phyloP scores from a whole-genome alignment of 495 filamentous ascomycete species.

The Penicillium longicatenatum region DNA sequence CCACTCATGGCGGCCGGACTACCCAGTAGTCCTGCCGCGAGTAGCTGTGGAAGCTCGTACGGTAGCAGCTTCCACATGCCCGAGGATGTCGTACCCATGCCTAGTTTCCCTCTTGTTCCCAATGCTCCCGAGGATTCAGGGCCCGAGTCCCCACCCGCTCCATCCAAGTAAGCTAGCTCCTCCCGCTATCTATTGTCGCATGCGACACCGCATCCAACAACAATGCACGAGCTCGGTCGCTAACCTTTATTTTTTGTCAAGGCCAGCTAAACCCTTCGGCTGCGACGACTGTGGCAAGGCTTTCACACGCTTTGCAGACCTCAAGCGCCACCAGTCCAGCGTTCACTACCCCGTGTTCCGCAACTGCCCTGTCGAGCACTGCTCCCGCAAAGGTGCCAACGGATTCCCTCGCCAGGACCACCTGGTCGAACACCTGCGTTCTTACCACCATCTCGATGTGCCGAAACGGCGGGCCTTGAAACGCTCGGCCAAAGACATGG shows the following conservation, averaged over 20 bases:
- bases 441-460: slow-evolving; percentile 66
- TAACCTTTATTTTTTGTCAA: slow-evolving; percentile 8
- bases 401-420: slow-evolving; percentile 89
- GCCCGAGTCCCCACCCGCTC: slow-evolving; percentile 23
- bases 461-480: slow-evolving; percentile 45
- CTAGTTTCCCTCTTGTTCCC: slow-evolving; percentile 14
- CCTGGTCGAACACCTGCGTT: slow-evolving; percentile 80
- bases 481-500: slow-evolving; percentile 33
- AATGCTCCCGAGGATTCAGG: slow-evolving; percentile 23
- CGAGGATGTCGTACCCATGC: slow-evolving; percentile 22
- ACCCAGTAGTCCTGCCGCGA: slow-evolving; percentile 23
- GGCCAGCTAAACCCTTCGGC: slow-evolving; percentile 43
- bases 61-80: slow-evolving; percentile 20
- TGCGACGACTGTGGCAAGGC: slow-evolving; percentile 47
- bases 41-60: slow-evolving; percentile 23
- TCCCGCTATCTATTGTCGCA: background rate
- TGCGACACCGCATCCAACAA: background rate
- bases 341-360: slow-evolving; percentile 62
- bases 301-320: slow-evolving; percentile 56
- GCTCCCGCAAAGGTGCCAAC: slow-evolving; percentile 73
- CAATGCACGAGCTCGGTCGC: background rate
- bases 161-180: slow-evolving; percentile 29
- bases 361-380: slow-evolving; percentile 76
- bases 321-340: slow-evolving; percentile 55
- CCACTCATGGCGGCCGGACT: slow-evolving; percentile 19